phyloP scores from a whole-genome alignment of 148 eudicot genomes.

The Tetragonia tetragonoides region DNA sequence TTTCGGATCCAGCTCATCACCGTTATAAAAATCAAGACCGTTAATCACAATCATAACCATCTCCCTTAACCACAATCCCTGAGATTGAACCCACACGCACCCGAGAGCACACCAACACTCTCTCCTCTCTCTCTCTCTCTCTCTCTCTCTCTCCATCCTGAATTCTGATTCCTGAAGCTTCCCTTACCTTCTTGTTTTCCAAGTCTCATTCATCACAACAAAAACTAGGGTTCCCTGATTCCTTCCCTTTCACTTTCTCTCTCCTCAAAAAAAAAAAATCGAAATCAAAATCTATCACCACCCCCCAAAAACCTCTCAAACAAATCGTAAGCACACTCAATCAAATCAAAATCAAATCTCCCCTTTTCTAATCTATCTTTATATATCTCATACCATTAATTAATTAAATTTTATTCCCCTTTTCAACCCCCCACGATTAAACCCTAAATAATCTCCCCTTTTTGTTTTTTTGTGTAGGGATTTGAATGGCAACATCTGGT shows the following conservation, averaged over 20 bases:
- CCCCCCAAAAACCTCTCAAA: neutral
- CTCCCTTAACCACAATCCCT: too few species aligned
- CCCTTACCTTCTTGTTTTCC: too few species aligned
- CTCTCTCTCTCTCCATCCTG: too few species aligned
- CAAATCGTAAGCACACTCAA: conserved; percentile 2
- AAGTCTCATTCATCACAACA: neutral
- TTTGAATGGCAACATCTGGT: conserved; percentile 18
- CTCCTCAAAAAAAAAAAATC: neutral
- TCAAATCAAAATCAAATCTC: too few species aligned
- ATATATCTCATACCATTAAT: neutral
- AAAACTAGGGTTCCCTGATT: conserved; percentile 3
- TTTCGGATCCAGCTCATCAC: too few species aligned
- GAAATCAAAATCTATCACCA: neutral
- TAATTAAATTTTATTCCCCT: neutral
- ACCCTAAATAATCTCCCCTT: neutral
- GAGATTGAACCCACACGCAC: too few species aligned
- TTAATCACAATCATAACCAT: too few species aligned
- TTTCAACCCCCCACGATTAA: neutral
- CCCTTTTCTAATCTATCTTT: too few species aligned
- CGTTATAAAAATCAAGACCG: too few species aligned
- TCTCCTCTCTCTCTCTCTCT: too few species aligned
- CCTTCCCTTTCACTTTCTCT: neutral
- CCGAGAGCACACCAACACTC: too few species aligned
- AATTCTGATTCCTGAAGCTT: too few species aligned
- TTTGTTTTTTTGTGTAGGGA: neutral